A percentile compares a stretch with the other conserved stretches of the same genome.
Evolutionary conservation across 2,329 filamentous ascomycete genomes (phyloP).

Genomic region (Trichoderma sp.): DNA sequence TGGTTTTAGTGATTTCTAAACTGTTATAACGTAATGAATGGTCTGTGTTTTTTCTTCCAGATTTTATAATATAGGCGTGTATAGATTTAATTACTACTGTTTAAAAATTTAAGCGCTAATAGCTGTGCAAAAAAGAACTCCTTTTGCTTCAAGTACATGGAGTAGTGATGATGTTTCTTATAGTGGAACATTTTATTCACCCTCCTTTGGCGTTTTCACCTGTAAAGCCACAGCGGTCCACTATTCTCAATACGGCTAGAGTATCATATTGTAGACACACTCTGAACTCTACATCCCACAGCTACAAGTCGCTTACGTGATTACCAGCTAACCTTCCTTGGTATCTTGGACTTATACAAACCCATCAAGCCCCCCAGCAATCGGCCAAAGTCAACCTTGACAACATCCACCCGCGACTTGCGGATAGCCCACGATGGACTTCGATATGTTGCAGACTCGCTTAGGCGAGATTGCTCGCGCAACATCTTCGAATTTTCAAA

Average conservation of each 20-base stretch:
- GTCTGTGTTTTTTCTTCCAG: too few relatives aligned
- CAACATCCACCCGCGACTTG: neutral
- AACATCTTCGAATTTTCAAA: slow-evolving; percentile 73
- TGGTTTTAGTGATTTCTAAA: too few relatives aligned
- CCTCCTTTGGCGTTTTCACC: neutral
- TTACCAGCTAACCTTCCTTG: neutral
- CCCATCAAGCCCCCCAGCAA: neutral
- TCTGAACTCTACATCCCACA: neutral
- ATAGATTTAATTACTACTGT: too few relatives aligned
- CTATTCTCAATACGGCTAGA: neutral
- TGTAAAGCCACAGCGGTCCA: neutral
- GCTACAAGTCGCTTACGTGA: neutral
- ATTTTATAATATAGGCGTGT: too few relatives aligned
- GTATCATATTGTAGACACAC: neutral
- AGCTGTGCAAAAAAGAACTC: too few relatives aligned
- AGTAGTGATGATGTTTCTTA: too few relatives aligned
- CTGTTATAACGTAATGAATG: too few relatives aligned
- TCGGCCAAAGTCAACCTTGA: neutral
- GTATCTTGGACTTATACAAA: neutral
- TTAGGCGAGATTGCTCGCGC: slow-evolving; percentile 57
- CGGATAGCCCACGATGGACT: slow-evolving; percentile 55
- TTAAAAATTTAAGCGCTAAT: too few relatives aligned
- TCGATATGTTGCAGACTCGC: slow-evolving; percentile 60
- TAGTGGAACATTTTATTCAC: neutral
- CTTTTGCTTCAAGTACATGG: too few relatives aligned